Evolutionary conservation across 2,329 filamentous ascomycete genomes (phyloP).

Genomic region (Ambrosiella cleistominuta): DNA sequence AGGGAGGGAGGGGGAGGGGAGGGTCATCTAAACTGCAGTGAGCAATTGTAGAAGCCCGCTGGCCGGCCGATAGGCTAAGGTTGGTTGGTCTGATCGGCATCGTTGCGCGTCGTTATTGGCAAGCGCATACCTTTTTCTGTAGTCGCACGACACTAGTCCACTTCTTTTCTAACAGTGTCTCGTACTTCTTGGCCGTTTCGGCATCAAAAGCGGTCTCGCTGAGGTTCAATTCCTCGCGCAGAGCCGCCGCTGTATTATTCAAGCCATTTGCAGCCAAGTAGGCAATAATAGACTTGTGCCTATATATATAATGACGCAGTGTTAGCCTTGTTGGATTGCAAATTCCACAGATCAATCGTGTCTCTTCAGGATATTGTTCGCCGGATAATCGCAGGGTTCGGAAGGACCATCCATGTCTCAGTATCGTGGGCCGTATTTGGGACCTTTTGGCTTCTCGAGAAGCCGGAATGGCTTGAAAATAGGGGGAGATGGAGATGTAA

Average conservation of each 20-base stretch:
- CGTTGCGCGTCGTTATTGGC: neutral
- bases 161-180: slow-evolving; percentile 88
- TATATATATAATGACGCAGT: slow-evolving; percentile 21
- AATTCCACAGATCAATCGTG: neutral
- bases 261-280: slow-evolving; percentile 65
- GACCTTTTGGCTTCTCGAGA: no score
- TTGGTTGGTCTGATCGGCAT: no score
- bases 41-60: neutral
- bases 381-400: no score
- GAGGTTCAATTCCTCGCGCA: slow-evolving; percentile 63
- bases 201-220: slow-evolving; percentile 56
- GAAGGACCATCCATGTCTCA: no score
- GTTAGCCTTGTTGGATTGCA: slow-evolving; percentile 5
- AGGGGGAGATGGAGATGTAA: no score
- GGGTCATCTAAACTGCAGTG: neutral
- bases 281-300: slow-evolving; percentile 85
- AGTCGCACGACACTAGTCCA: slow-evolving; percentile 91
- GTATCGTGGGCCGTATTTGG: no score
- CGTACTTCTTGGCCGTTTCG: slow-evolving; percentile 79
- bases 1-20: neutral
- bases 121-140: slow-evolving; percentile 65
- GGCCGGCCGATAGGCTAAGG: no score
- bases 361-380: no score
- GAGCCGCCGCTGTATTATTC: slow-evolving; percentile 46
- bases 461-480: no score